phyloP scores from a whole-genome alignment of 805 yeast species.

The Wickerhamiella parazyma region DNA sequence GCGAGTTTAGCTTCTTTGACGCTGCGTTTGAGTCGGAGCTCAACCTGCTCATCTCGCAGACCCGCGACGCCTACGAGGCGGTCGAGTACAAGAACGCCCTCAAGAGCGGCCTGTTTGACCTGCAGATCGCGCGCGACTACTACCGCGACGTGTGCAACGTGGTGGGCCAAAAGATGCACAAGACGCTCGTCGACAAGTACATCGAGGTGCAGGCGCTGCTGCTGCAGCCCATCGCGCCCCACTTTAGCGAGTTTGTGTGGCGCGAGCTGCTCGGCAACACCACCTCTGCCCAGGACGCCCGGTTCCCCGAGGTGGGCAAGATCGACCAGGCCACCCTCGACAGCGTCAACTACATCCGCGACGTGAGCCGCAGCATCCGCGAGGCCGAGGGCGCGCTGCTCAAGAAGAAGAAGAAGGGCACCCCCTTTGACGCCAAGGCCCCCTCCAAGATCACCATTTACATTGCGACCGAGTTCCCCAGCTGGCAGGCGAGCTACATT shows the following conservation, averaged over 20 bases:
- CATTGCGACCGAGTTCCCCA: constrained; percentile 74
- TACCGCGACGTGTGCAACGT: constrained; percentile 67
- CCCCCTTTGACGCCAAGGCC: constrained; percentile 58
- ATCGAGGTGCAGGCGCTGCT: constrained; percentile 77
- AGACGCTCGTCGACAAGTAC: constrained; percentile 64
- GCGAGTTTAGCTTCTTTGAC: constrained; percentile 58
- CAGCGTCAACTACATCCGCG: constrained; percentile 68
- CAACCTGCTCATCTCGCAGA: constrained; percentile 63
- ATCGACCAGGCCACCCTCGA: constrained; percentile 48
- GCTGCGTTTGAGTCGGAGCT: constrained; percentile 85
- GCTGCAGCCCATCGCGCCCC: constrained; percentile 90
- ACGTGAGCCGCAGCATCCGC: constrained; percentile 69
- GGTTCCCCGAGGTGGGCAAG: constrained; percentile 64
- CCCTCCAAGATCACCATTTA: constrained; percentile 64
- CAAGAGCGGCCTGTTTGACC: constrained; percentile 83
- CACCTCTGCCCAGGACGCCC: constrained; percentile 56
- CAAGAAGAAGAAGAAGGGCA: constrained; percentile 63
- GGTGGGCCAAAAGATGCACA: constrained; percentile 49
- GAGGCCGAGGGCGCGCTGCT: constrained; percentile 80
- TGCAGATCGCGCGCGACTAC: constrained; percentile 89
- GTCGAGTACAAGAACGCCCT: constrained; percentile 82
- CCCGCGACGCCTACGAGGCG: constrained; percentile 53
- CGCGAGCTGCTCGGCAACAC: constrained; percentile 61
- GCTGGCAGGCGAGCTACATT: constrained; percentile 74
- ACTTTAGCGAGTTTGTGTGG: constrained; percentile 82